phyloP scores from a whole-genome alignment of 2,329 filamentous ascomycete species.

The Cytospora leucostoma region DNA sequence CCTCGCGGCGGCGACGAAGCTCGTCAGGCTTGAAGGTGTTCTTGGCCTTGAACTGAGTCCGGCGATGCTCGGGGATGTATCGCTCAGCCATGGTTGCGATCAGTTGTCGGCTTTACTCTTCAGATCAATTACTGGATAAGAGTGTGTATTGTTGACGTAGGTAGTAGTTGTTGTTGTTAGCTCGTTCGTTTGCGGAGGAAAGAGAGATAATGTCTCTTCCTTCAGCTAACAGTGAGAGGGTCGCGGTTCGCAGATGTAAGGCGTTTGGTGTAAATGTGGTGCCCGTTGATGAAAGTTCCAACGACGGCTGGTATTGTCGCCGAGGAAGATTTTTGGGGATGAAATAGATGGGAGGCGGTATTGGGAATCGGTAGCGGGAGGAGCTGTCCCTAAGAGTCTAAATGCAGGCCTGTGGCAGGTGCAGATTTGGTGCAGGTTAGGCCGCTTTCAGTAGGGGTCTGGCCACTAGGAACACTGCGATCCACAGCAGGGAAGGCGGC shows the following conservation, averaged over 20 bases:
- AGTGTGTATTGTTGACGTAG: constrained; percentile 9
- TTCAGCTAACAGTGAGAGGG: neutral
- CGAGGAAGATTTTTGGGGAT: constrained; percentile 27
- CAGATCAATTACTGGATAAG: constrained; percentile 12
- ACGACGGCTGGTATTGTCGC: constrained; percentile 21
- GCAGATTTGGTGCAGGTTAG: constrained; percentile 12
- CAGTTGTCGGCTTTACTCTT: neutral
- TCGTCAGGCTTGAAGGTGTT: constrained; percentile 99
- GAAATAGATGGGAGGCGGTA: constrained; percentile 23
- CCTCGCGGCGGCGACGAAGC: constrained; percentile 94
- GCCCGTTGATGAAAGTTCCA: constrained; percentile 6
- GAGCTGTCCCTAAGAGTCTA: constrained; percentile 14
- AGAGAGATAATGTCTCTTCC: neutral
- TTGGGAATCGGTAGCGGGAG: constrained; percentile 19
- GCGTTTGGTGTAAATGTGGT: neutral
- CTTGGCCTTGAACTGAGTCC: constrained; percentile 99
- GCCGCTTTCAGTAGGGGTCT: constrained; percentile 19
- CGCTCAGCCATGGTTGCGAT: constrained; percentile 84
- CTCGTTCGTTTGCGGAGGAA: neutral
- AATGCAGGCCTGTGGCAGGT: constrained; percentile 7
- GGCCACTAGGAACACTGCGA: constrained; percentile 9
- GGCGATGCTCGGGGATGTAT: constrained; percentile 99
- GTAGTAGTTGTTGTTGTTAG: neutral
- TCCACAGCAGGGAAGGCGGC: constrained; percentile 6
- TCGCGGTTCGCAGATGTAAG: neutral